A percentile compares a stretch with the other conserved stretches of the same genome.
These are phyloP conservation scores for Elsinoe australis DNA, from an alignment of 2,329 filamentous ascomycete genomes.

Conservation along the genomic window DNA sequence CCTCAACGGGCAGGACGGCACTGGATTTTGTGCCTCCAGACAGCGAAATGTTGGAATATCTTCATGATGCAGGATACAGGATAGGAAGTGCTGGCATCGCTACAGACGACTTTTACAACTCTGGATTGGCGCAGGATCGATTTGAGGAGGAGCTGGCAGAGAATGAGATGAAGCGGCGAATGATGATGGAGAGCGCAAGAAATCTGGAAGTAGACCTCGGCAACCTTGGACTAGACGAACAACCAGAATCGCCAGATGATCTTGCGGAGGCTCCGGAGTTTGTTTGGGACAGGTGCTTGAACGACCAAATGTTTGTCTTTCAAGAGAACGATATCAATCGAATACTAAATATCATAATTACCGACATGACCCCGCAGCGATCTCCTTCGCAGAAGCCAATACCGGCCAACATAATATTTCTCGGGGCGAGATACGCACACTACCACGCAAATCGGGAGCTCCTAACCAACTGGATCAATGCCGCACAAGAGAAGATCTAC, in stretches of 20 bases:
- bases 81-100: slow-evolving; percentile 71
- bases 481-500: slow-evolving; percentile 93
- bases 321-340: slow-evolving; percentile 86
- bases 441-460: slow-evolving; percentile 88
- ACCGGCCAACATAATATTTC: slow-evolving; percentile 91
- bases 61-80: slow-evolving; percentile 88
- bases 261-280: slow-evolving; percentile 89
- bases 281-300: slow-evolving; percentile 85
- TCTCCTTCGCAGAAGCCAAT: slow-evolving; percentile 97
- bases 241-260: slow-evolving; percentile 81
- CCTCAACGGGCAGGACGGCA: slow-evolving; percentile 84
- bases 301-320: slow-evolving; percentile 99
- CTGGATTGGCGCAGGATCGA: slow-evolving; percentile 81
- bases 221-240: slow-evolving; percentile 91
- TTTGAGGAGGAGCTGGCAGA: slow-evolving; percentile 98
- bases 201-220: slow-evolving; percentile 94
- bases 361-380: slow-evolving; percentile 92
- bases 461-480: slow-evolving; percentile 68
- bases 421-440: slow-evolving; percentile 91
- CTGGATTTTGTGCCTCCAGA: slow-evolving; percentile 93
- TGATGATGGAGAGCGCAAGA: slow-evolving; percentile 99
- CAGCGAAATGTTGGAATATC: slow-evolving; percentile 91
- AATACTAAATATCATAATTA: slow-evolving; percentile 92
- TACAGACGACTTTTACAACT: slow-evolving; percentile 82
- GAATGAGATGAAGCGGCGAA: slow-evolving; percentile 85